Conservation (phyloP, 225 moss, liverwort and hornwort species). For the Lunularia cruciata region DNA sequence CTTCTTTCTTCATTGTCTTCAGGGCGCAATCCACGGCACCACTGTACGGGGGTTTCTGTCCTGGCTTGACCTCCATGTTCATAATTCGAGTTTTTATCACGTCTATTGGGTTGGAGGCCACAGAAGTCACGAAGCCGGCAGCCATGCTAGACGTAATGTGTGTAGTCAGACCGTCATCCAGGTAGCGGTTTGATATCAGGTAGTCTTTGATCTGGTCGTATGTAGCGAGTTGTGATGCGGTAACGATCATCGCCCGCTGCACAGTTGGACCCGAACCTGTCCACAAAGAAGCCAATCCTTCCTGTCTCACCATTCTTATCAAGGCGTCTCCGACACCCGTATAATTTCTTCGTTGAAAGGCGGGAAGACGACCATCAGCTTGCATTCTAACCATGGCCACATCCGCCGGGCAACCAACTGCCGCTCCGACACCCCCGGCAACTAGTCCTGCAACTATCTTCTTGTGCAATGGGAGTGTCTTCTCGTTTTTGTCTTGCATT, state of each 20-base stretch:
- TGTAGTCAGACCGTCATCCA: constrained; percentile 56
- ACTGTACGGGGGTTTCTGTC: constrained; percentile 49
- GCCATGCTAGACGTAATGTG: constrained; percentile 69
- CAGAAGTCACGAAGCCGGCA: constrained; percentile 72
- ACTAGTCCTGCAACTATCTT: constrained; percentile 60
- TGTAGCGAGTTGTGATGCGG: constrained; percentile 73
- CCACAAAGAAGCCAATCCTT: constrained; percentile 68
- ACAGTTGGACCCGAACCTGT: constrained; percentile 74
- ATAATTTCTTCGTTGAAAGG: constrained; percentile 60
- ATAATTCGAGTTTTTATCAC: constrained; percentile 88
- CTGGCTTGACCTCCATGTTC: constrained; percentile 68
- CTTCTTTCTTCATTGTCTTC: constrained; percentile 72
- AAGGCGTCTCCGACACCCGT: constrained; percentile 66
- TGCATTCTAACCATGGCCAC: constrained; percentile 89
- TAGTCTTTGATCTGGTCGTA: constrained; percentile 82
- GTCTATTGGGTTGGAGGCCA: constrained; percentile 75
- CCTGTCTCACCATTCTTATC: constrained; percentile 58
- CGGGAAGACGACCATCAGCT: constrained; percentile 64
- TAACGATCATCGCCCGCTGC: constrained; percentile 83
- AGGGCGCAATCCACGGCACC: constrained; percentile 79
- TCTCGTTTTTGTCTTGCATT: constrained; percentile 50
- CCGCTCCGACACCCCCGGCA: constrained; percentile 59
- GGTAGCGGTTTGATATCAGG: constrained; percentile 34
- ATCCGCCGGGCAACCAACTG: constrained; percentile 75
- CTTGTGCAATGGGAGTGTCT: constrained; percentile 56